Evolutionary conservation across 139 green algal species (phyloP).

Genomic region (Chlamydomonas asymmetrica): DNA sequence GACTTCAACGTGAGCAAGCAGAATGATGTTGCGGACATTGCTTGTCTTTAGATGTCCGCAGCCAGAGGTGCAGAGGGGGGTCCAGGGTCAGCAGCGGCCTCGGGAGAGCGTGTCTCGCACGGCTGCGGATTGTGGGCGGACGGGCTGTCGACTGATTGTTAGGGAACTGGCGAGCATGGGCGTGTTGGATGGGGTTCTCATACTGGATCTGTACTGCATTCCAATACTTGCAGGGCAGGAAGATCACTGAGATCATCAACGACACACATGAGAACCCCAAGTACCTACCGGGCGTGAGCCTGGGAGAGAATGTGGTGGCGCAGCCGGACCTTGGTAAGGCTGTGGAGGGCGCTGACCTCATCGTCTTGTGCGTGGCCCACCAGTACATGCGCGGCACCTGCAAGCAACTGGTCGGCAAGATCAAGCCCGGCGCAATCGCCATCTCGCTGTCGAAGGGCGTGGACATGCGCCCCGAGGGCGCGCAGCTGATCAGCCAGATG

Average conservation of each 20-base stretch:
- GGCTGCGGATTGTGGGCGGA: background rate
- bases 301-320: background rate
- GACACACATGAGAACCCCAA: conserved; percentile 54
- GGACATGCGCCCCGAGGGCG: conserved; percentile 64
- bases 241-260: conserved; percentile 69
- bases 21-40: no score
- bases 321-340: background rate
- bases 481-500: conserved; percentile 74
- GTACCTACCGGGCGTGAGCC: background rate
- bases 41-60: no score
- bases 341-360: background rate
- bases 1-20: no score
- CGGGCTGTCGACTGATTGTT: background rate
- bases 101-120: background rate
- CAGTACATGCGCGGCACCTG: background rate
- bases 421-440: conserved; percentile 49
- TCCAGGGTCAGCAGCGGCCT: background rate
- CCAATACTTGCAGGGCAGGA: conserved; percentile 27
- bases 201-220: no score
- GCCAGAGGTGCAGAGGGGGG: conserved; percentile 1
- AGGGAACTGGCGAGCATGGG: background rate
- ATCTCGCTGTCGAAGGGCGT: conserved; percentile 79
- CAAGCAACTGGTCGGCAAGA: conserved; percentile 2
- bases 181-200: background rate
- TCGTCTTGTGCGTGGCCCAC: background rate